A percentile compares a stretch with the other conserved stretches of the same genome.
Conservation (phyloP, 1,284 basidiomycete species). For the Mycena sp. region DNA sequence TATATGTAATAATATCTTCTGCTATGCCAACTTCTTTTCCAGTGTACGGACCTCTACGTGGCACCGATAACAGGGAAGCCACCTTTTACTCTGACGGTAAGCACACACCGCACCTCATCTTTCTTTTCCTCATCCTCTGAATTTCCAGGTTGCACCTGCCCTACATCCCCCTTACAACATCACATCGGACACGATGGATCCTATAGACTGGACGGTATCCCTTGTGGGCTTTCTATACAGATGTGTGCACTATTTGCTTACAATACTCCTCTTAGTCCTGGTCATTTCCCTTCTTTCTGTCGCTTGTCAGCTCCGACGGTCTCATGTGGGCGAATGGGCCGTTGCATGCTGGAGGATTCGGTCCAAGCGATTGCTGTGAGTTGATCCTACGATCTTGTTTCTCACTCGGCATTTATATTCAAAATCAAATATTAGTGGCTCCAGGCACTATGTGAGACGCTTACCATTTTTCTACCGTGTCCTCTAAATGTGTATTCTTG, state of each 20-base stretch:
- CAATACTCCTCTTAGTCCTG: conserved; percentile 45
- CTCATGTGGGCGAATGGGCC: conserved; percentile 58
- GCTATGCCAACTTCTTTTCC: not conserved
- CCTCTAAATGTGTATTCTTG: not conserved
- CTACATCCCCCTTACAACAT: conserved; percentile 61
- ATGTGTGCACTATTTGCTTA: not conserved
- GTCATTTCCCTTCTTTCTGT: conserved; percentile 58
- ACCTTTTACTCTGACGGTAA: conserved; percentile 58
- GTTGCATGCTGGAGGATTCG: conserved; percentile 52
- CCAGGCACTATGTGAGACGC: conserved; percentile 38
- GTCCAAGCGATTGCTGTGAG: conserved; percentile 46
- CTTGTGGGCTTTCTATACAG: conserved; percentile 36
- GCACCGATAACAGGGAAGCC: conserved; percentile 56
- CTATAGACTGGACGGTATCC: conserved; percentile 62
- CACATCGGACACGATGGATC: conserved; percentile 49
- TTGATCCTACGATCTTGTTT: too few species aligned
- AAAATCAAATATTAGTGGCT: conserved; percentile 35
- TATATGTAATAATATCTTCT: too few species aligned
- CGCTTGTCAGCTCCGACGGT: conserved; percentile 54
- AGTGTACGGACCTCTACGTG: conserved; percentile 58
- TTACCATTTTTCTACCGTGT: not conserved
- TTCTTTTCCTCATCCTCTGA: not conserved
- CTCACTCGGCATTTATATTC: not conserved
- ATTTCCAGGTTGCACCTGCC: conserved; percentile 53
- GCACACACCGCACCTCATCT: not conserved